Conservation (phyloP, 257 asterid species). For the Prunella vulgaris region DNA sequence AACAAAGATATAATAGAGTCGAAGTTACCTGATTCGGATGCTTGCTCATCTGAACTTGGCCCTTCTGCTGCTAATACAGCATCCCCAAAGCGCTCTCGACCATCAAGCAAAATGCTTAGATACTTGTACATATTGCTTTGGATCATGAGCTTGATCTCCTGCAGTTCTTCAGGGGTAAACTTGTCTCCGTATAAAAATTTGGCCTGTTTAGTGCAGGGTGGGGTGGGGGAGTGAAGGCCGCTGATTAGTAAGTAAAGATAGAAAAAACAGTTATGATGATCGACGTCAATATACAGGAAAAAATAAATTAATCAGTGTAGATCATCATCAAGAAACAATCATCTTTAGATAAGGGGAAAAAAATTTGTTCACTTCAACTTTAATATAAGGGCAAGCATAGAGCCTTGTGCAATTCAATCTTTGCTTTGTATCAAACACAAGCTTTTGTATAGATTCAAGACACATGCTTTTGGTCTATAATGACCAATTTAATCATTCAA, state of each 20-base stretch:
- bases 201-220: slow-evolving; percentile 48
- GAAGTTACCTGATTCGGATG: slow-evolving; percentile 35
- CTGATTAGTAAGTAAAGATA: too few species aligned
- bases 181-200: slow-evolving; percentile 72
- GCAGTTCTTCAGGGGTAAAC: slow-evolving; percentile 62
- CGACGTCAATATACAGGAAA: neutral
- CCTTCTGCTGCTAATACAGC: slow-evolving; percentile 34
- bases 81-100: slow-evolving; percentile 85
- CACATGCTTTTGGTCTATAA: too few species aligned
- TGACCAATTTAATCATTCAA: neutral
- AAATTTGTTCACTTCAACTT: neutral
- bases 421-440: neutral
- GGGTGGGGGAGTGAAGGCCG: neutral
- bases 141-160: slow-evolving; percentile 87
- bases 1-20: neutral
- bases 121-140: slow-evolving; percentile 84
- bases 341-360: too few species aligned
- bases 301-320: neutral
- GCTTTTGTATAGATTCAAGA: neutral
- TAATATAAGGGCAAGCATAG: neutral
- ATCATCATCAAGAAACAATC: neutral
- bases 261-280: neutral
- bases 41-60: slow-evolving; percentile 27
- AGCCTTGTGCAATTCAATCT: neutral
- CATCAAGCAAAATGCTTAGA: slow-evolving; percentile 80